Conservation (phyloP, 2,329 filamentous ascomycete genomes). For the Colletotrichum sp. region DNA sequence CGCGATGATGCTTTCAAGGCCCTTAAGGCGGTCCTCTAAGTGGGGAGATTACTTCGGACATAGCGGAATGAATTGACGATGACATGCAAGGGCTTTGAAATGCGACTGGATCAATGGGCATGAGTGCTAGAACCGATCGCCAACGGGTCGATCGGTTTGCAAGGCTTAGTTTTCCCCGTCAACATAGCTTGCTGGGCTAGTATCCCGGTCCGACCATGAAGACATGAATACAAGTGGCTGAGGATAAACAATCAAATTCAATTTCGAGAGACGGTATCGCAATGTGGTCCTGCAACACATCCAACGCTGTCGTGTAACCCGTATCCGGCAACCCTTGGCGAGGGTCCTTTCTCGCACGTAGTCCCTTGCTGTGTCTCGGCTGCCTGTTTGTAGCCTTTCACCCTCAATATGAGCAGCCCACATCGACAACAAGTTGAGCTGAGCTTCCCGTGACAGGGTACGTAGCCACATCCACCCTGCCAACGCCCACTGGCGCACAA, state of each 20-base stretch:
- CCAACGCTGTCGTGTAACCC: not conserved
- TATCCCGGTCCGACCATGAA: not conserved
- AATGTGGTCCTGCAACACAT: not conserved
- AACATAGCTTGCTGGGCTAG: not conserved
- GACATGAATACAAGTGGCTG: not conserved
- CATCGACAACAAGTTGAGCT: not conserved
- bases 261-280: not conserved
- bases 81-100: not conserved
- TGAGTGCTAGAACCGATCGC: not conserved
- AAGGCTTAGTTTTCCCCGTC: not conserved
- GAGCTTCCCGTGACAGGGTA: not conserved
- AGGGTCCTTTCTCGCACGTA: not conserved
- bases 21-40: conserved; percentile 46
- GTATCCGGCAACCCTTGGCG: not conserved
- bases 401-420: not conserved
- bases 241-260: not conserved
- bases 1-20: conserved; percentile 51
- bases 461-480: not conserved
- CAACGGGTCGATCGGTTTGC: not conserved
- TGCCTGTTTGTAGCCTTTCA: not conserved
- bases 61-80: not conserved
- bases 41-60: not conserved
- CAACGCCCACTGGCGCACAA: not conserved
- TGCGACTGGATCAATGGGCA: too few relatives aligned
- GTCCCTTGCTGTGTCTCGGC: conserved; percentile 8